These are phyloP conservation scores for Jamesozyma rosinii DNA, from an alignment of 805 yeast species.

Conservation along the genomic window DNA sequence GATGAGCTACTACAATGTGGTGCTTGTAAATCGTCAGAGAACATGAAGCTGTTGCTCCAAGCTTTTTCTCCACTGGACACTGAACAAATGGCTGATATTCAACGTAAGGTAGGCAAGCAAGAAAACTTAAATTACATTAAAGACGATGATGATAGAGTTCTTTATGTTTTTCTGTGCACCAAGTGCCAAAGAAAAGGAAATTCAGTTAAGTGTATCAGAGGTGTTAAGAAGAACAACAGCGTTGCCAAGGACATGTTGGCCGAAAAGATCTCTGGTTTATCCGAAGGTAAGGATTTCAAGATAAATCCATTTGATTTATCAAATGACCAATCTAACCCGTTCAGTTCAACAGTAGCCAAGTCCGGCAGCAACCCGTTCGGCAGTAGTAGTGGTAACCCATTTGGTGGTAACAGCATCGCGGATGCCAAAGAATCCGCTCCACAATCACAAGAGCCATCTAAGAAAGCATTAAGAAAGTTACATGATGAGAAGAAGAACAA, in stretches of 20 bases:
- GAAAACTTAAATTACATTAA: conserved; percentile 25
- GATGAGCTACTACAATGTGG: conserved; percentile 49
- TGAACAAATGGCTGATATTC: conserved; percentile 21
- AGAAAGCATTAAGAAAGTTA: conserved; percentile 29
- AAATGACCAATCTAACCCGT: conserved; percentile 19
- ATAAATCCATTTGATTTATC: conserved; percentile 30
- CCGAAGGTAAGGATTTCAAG: conserved; percentile 35
- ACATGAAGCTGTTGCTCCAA: conserved; percentile 64
- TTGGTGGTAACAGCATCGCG: not conserved
- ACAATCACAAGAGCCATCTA: conserved; percentile 16
- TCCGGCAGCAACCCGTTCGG: conserved; percentile 20
- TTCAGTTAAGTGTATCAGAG: conserved; percentile 67
- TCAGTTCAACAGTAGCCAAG: conserved; percentile 29
- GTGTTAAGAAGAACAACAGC: conserved; percentile 52
- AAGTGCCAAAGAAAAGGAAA: conserved; percentile 68
- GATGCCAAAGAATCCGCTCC: not conserved
- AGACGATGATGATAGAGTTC: conserved; percentile 64
- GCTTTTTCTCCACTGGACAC: conserved; percentile 67
- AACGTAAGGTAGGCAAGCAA: conserved; percentile 5
- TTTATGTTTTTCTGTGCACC: conserved; percentile 72
- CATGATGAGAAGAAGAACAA: conserved; percentile 23
- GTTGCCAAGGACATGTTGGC: conserved; percentile 38
- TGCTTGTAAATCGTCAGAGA: conserved; percentile 42
- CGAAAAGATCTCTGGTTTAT: conserved; percentile 34
- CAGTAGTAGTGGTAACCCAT: conserved; percentile 1